Percentiles rank a stretch among this genome's conserved stretches.
Evolutionary conservation across 371 early-diverging fungal genomes (phyloP).

Genomic region (Mucor saturninus): DNA sequence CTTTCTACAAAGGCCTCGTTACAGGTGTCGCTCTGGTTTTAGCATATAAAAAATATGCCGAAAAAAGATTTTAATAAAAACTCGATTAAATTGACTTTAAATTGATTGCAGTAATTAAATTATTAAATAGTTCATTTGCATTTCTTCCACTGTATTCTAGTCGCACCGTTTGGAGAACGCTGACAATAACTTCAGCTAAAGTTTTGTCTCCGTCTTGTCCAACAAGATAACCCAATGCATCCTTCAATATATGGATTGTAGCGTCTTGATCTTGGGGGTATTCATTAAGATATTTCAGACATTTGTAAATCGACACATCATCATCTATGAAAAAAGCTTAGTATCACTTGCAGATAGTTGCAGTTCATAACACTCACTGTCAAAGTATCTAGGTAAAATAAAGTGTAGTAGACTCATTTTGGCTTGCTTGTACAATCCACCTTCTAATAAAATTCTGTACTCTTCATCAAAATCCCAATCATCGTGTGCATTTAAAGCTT

Average conservation of each 20-base stretch:
- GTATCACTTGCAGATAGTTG: no score
- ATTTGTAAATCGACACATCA: not conserved
- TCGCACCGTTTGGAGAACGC: not conserved
- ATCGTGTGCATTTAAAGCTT: constrained; percentile 32
- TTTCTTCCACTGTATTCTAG: not conserved
- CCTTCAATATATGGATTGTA: not conserved
- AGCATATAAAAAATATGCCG: constrained; percentile 21
- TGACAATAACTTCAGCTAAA: not conserved
- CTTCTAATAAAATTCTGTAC: constrained; percentile 20
- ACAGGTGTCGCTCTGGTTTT: constrained; percentile 28
- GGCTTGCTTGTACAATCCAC: constrained; percentile 12
- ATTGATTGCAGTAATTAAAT: not conserved
- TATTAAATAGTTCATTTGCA: not conserved
- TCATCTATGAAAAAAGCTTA: not conserved
- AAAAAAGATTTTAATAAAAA: constrained; percentile 5
- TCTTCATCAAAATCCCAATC: constrained; percentile 29
- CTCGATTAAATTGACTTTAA: not conserved
- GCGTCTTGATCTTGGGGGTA: constrained; percentile 2
- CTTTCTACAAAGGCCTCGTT: constrained; percentile 44
- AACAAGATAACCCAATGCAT: not conserved
- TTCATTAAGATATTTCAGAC: not conserved
- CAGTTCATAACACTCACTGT: constrained; percentile 10
- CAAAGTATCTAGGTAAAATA: constrained; percentile 21
- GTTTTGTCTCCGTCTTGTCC: not conserved
- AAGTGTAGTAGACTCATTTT: constrained; percentile 18